phyloP scores from a whole-genome alignment of 345 rosid genomes.

The Ceriops zippeliana region DNA sequence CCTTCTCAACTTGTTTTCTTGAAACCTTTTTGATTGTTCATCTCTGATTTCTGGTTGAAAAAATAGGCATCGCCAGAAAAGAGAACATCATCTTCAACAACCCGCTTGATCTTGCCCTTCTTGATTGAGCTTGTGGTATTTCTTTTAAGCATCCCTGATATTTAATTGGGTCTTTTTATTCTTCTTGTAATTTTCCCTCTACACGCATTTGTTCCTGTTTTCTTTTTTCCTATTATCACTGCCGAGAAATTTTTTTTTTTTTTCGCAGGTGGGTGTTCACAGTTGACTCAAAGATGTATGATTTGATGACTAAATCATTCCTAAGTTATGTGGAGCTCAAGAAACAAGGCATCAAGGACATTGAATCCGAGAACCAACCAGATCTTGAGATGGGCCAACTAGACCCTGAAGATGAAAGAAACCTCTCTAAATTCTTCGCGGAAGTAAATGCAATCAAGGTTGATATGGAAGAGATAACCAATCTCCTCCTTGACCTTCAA shows the following conservation, averaged over 20 bases:
- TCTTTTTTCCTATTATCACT: too few relatives aligned
- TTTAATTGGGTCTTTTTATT: too few relatives aligned
- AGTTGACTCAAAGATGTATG: constrained; percentile 22
- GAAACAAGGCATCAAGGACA: too few relatives aligned
- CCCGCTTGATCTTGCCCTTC: background rate
- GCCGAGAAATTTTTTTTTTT: background rate
- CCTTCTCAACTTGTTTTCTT: background rate
- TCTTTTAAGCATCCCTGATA: background rate
- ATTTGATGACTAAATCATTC: constrained; percentile 24
- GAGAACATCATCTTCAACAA: background rate
- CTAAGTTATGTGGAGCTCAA: constrained; percentile 26
- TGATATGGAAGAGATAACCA: constrained; percentile 28
- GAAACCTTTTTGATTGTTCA: background rate
- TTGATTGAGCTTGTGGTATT: background rate
- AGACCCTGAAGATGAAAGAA: constrained; percentile 14
- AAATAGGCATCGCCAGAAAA: background rate
- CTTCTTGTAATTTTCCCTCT: too few relatives aligned
- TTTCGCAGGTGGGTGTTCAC: constrained; percentile 16
- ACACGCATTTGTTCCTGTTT: too few relatives aligned
- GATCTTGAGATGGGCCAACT: constrained; percentile 28
- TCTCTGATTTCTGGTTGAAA: constrained; percentile 1
- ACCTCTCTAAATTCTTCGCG: constrained; percentile 19
- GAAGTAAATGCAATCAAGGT: constrained; percentile 19
- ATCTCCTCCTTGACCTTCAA: constrained; percentile 26
- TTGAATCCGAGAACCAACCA: constrained; percentile 13